Percentiles rank a stretch among this genome's conserved stretches.
phyloP scores from a whole-genome alignment of 225 moss, liverwort and hornwort species.

The Pseudisothecium myosuroides region DNA sequence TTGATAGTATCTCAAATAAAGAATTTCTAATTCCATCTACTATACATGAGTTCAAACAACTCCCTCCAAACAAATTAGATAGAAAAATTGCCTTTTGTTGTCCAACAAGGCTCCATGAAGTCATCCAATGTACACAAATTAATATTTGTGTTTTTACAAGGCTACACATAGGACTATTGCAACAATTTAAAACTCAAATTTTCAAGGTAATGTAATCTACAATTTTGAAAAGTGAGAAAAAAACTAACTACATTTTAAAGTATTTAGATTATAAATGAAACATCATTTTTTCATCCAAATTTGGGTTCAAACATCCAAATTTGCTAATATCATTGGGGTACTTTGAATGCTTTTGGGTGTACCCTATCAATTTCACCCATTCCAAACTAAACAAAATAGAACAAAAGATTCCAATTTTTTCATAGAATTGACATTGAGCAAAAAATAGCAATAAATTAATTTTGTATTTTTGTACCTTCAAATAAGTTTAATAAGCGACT shows the following conservation, averaged over 20 bases:
- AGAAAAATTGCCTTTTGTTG: neutral
- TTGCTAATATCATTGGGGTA: neutral
- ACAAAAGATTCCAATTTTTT: neutral
- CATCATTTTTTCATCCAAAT: neutral
- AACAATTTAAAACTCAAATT: neutral
- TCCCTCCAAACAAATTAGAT: neutral
- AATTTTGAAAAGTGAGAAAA: rapidly evolving
- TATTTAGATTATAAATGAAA: neutral
- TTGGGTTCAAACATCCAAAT: neutral
- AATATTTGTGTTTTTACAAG: neutral
- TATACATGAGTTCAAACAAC: neutral
- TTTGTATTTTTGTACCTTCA: neutral
- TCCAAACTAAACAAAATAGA: neutral
- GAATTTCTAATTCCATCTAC: no score
- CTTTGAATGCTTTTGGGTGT: neutral
- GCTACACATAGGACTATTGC: neutral
- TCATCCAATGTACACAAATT: rapidly evolving
- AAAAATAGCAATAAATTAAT: neutral
- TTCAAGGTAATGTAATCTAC: neutral
- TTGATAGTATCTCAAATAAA: neutral
- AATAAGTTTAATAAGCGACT: rapidly evolving
- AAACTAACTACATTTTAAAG: neutral
- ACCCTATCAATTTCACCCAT: neutral
- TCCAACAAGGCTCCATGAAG: rapidly evolving
- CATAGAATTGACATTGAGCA: rapidly evolving